Base-by-base conservation (phyloP, 768 basidiomycete species). In the Pluteus cervinus region DNA sequence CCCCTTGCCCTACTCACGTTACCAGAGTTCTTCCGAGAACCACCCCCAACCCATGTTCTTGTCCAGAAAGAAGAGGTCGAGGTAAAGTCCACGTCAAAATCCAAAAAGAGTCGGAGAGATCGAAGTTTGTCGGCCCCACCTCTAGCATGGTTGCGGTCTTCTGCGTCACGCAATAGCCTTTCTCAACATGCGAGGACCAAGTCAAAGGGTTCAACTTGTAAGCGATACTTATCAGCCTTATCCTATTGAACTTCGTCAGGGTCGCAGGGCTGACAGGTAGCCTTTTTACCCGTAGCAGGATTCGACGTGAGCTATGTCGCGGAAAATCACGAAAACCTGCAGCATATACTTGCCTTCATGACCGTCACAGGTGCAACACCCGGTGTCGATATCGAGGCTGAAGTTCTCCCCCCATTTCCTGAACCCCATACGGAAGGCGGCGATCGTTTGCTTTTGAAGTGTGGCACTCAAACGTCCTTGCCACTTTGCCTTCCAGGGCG, bases 321-420 rank as follows among this genome's bases (percentile, higher is more conserved):
- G 17, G 93, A 96, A 58, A 75, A 88, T 51, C 90, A 93, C 52
- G 87, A 92, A 54, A 87, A 79, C 40, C 73, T 97, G 4, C 78
- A 80, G 16, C 82, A 83, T 33, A 71, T 94, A 21, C 65, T 89
- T 24, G 74, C 89, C 16, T 85, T 89, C 53, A 63, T 92, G 36
- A 73, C 74, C 15, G 62, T 79, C 22, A 66, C 66, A 2, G 73
- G 75, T 3, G 52, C 65, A 4, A 66, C 62, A 1, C 60, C 71
- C 4, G 71, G 71, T 2, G 56, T 65, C 8, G 74, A 78, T 36
- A 57, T 83, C 15, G 76, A 76, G 48, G 81, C 84, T 0, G 83
- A 86, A 46, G 78, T 87, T 9, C 56, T 79, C 4, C 68, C 74
- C 1, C 62, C 71, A 11, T 64, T 63, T 37, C 53, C 62, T 5